These are phyloP conservation scores for Lepraria neglecta DNA, from an alignment of 495 filamentous ascomycete genomes.

Conservation along the genomic window DNA sequence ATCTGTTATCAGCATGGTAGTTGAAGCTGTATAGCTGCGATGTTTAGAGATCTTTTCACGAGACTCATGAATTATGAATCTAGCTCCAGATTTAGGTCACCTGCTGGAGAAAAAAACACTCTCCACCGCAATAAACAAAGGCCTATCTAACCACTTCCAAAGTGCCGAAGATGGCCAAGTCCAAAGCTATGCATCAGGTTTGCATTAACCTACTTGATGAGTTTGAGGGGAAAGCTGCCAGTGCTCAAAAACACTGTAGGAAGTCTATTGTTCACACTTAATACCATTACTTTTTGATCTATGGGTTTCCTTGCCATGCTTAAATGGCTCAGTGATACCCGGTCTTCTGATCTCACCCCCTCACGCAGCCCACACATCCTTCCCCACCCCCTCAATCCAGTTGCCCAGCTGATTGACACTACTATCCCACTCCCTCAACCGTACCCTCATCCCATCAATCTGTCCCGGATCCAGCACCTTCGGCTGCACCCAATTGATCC, in stretches of 20 bases:
- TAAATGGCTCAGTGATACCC: not conserved
- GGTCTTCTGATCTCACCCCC: not conserved
- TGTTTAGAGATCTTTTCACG: not conserved
- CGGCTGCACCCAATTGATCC: conserved; percentile 98
- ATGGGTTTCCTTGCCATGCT: not conserved
- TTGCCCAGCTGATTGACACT: conserved; percentile 91
- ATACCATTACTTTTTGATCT: not conserved
- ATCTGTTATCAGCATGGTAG: no score
- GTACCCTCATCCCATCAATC: conserved; percentile 85
- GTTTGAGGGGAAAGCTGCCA: no score
- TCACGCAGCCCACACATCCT: conserved; percentile 85
- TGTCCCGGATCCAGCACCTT: conserved; percentile 93
- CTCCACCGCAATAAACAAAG: no score
- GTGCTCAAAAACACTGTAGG: no score
- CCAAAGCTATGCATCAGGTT: no score
- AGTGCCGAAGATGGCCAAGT: no score
- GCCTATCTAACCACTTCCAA: no score
- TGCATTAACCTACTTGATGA: no score
- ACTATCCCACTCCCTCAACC: conserved; percentile 87
- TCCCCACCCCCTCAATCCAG: conserved; percentile 85
- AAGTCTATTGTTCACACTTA: no score
- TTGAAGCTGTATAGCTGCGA: not conserved
- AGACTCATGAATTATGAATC: not conserved
- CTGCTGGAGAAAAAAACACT: no score
- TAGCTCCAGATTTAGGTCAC: no score